phyloP scores from a whole-genome alignment of 106 monocot species.

The Amphibolis antarctica region DNA sequence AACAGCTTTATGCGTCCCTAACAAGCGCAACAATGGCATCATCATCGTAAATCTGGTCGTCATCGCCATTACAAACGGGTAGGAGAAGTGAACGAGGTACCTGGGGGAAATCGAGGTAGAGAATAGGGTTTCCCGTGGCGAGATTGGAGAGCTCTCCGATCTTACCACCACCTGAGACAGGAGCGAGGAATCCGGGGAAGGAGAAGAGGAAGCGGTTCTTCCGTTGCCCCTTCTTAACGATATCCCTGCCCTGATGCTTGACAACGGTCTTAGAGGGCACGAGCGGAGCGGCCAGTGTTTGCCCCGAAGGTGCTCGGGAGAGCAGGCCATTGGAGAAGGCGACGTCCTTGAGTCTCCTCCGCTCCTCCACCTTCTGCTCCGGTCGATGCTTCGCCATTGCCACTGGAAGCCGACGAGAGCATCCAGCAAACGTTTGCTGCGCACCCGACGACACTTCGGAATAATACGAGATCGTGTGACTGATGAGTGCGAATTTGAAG shows the following conservation, averaged over 20 bases:
- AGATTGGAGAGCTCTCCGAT: conserved; percentile 80
- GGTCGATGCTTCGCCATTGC: conserved; percentile 18
- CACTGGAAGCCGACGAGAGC: not conserved
- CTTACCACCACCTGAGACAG: conserved; percentile 48
- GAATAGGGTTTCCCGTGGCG: conserved; percentile 61
- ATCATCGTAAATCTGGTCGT: too few species aligned
- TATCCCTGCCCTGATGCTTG: conserved; percentile 68
- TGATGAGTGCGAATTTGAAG: too few species aligned
- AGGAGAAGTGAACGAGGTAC: conserved; percentile 10
- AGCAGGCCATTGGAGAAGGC: conserved; percentile 53
- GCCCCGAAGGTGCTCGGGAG: conserved; percentile 22
- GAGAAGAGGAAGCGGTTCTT: conserved; percentile 92
- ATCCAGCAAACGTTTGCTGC: too few species aligned
- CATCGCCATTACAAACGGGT: not conserved
- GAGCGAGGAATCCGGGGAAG: conserved; percentile 78
- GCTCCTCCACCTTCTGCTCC: conserved; percentile 41
- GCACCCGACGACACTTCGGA: too few species aligned
- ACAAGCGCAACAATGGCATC: not conserved
- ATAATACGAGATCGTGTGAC: too few species aligned
- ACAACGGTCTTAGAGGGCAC: conserved; percentile 44
- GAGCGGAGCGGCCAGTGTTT: conserved; percentile 27
- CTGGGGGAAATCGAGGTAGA: conserved; percentile 94
- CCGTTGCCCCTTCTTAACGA: conserved; percentile 88
- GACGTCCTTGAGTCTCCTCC: conserved; percentile 42
- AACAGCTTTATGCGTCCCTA: conserved; percentile 93